Percentiles rank a stretch among this genome's conserved stretches.
These are phyloP conservation scores for Jamesozyma hellenica DNA, from an alignment of 805 yeast species.

Conservation along the genomic window DNA sequence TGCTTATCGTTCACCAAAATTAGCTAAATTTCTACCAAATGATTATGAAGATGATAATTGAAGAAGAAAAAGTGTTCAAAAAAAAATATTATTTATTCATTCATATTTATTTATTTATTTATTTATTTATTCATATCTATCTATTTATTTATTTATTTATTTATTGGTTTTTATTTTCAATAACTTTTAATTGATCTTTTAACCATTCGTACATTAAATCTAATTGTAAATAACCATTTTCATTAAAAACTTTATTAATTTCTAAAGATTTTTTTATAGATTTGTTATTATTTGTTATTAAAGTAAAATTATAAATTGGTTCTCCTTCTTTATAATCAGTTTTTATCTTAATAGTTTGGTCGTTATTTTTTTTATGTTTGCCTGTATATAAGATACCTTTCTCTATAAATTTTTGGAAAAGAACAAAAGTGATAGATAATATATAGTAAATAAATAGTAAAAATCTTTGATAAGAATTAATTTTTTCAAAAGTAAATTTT, in stretches of 20 bases:
- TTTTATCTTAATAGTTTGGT: conserved; percentile 22
- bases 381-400: conserved; percentile 41
- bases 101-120: background rate
- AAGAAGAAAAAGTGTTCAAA: too few species aligned
- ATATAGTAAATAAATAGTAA: conserved; percentile 34
- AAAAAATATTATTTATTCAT: background rate
- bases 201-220: conserved; percentile 33
- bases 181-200: conserved; percentile 29
- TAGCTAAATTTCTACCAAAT: conserved; percentile 37
- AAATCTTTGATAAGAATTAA: conserved; percentile 31
- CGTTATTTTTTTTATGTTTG: conserved; percentile 17
- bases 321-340: conserved; percentile 31
- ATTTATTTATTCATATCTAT: background rate
- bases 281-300: conserved; percentile 16
- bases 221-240: conserved; percentile 36
- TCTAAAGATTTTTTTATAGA: conserved; percentile 18
- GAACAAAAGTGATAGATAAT: conserved; percentile 32
- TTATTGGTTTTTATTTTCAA: conserved; percentile 17
- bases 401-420: conserved; percentile 30
- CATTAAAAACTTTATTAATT: conserved; percentile 30
- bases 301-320: conserved; percentile 37
- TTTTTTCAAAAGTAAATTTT: conserved; percentile 36
- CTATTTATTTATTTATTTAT: conserved; percentile 28
- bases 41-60: conserved; percentile 5
- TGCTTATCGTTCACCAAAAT: conserved; percentile 47